A percentile compares a stretch with the other conserved stretches of the same genome.
phyloP scores from a whole-genome alignment of 768 basidiomycete genomes.

The Leucocoprinus sp. region DNA sequence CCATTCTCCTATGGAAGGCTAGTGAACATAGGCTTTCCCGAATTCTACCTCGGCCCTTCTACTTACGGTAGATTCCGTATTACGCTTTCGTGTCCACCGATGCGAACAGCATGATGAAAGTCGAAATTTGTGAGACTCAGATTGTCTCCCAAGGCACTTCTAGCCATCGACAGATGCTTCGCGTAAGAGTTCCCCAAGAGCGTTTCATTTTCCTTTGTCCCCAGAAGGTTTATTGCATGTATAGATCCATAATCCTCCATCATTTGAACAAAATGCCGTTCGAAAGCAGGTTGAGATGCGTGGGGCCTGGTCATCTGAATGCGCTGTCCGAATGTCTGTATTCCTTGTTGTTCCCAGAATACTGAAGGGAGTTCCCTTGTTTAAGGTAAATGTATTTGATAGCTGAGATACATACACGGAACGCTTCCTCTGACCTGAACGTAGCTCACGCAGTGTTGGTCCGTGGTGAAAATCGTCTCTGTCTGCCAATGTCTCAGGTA shows the following conservation, averaged over 20 bases:
- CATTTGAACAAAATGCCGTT: slow-evolving; percentile 84
- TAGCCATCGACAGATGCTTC: slow-evolving; percentile 66
- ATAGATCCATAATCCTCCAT: slow-evolving; percentile 78
- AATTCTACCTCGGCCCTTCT: neutral
- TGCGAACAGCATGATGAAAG: slow-evolving; percentile 78
- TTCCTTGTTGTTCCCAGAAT: slow-evolving; percentile 98
- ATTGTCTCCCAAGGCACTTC: slow-evolving; percentile 52
- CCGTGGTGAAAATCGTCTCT: slow-evolving; percentile 82
- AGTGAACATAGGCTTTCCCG: slow-evolving; percentile 4
- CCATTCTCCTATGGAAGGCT: slow-evolving; percentile 40
- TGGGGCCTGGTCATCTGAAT: slow-evolving; percentile 95
- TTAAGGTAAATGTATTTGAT: slow-evolving; percentile 13
- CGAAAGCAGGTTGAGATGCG: slow-evolving; percentile 95
- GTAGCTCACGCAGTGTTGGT: slow-evolving; percentile 85
- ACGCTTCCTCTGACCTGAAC: slow-evolving; percentile 93
- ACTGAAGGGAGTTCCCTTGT: slow-evolving; percentile 38
- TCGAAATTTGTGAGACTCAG: slow-evolving; percentile 86
- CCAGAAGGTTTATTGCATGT: slow-evolving; percentile 88
- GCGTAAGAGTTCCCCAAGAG: slow-evolving; percentile 76
- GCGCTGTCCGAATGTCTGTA: slow-evolving; percentile 89
- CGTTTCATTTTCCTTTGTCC: slow-evolving; percentile 87
- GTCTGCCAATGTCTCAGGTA: slow-evolving; percentile 42
- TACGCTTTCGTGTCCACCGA: slow-evolving; percentile 84
- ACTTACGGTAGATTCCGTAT: slow-evolving; percentile 60
- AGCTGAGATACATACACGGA: slow-evolving; percentile 58